These are phyloP conservation scores for Annulohypoxylon maeteangense DNA, from an alignment of 495 filamentous ascomycete species.

Conservation along the genomic window DNA sequence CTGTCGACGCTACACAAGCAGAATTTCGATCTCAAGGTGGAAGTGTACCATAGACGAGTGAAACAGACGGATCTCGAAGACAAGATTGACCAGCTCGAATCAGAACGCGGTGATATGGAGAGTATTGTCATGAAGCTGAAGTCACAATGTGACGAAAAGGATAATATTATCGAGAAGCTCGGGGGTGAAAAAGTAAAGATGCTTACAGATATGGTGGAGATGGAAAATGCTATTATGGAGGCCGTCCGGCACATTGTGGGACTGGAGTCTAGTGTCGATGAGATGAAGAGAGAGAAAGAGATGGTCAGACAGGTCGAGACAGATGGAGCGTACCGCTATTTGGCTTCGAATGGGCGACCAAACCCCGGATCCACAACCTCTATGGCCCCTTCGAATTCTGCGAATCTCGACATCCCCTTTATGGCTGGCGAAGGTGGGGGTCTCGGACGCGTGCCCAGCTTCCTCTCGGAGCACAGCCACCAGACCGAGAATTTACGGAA, in stretches of 20 bases:
- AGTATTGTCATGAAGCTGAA: conserved; percentile 55
- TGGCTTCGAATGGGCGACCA: conserved; percentile 13
- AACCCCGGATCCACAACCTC: conserved; percentile 16
- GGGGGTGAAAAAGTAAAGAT: conserved; percentile 55
- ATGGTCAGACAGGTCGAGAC: conserved; percentile 54
- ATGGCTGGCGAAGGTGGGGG: conserved; percentile 37
- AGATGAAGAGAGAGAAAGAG: conserved; percentile 58
- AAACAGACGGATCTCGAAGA: conserved; percentile 65
- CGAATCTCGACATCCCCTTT: conserved; percentile 20
- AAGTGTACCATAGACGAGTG: conserved; percentile 78
- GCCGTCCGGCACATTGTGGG: conserved; percentile 82
- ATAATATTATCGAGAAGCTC: not conserved
- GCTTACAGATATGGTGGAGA: conserved; percentile 71
- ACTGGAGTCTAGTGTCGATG: conserved; percentile 74
- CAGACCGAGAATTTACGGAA: conserved; percentile 74
- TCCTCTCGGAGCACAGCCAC: conserved; percentile 69
- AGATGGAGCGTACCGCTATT: conserved; percentile 45
- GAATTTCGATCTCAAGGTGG: conserved; percentile 90
- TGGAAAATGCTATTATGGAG: conserved; percentile 82
- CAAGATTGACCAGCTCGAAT: conserved; percentile 68
- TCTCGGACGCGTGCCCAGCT: conserved; percentile 70
- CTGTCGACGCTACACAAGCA: conserved; percentile 77
- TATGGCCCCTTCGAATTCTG: conserved; percentile 35
- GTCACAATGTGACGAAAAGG: conserved; percentile 58
- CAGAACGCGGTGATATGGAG: conserved; percentile 59